A percentile compares a stretch with the other conserved stretches of the same genome.
Conservation (phyloP, 1,139 yeast genomes). For the Yarrowia galli region DNA sequence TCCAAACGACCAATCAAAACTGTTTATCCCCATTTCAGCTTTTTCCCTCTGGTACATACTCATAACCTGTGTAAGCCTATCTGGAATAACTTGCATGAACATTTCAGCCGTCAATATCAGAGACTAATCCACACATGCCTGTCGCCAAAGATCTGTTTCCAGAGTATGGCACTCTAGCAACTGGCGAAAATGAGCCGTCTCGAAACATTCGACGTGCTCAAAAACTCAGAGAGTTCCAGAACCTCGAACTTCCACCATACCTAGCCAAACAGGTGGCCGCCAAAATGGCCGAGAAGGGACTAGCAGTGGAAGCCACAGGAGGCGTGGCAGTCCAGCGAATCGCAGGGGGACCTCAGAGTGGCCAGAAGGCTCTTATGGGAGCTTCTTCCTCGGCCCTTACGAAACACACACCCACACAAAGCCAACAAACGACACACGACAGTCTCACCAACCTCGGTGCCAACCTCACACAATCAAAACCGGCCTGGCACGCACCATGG, state of each 20-base stretch:
- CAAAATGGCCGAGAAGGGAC: constrained; percentile 37
- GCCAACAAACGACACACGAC: constrained; percentile 15
- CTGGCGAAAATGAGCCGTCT: constrained; percentile 24
- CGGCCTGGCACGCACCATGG: constrained; percentile 71
- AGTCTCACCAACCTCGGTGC: constrained; percentile 27
- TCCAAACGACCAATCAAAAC: neutral
- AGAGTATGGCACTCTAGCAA: constrained; percentile 31
- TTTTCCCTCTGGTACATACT: neutral
- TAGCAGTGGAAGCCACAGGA: constrained; percentile 31
- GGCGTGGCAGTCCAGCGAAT: constrained; percentile 30
- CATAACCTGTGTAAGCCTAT: constrained; percentile 19
- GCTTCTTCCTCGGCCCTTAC: constrained; percentile 26
- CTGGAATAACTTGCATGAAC: constrained; percentile 18
- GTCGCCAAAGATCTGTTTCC: constrained; percentile 30
- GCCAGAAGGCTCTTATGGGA: constrained; percentile 18
- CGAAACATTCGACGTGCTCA: constrained; percentile 25
- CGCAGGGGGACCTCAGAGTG: constrained; percentile 17
- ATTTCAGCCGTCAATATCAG: constrained; percentile 13
- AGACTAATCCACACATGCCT: constrained; percentile 13
- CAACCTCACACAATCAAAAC: constrained; percentile 45
- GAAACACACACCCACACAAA: neutral
- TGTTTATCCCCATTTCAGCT: neutral
- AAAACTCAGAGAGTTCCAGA: constrained; percentile 27
- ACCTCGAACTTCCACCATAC: constrained; percentile 38
- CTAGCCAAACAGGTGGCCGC: constrained; percentile 37